Evolutionary conservation across 1,139 yeast species (phyloP), one percentile per base, ranked within the genome.

Genomic region (Scheffersomyces insectosa): DNA sequence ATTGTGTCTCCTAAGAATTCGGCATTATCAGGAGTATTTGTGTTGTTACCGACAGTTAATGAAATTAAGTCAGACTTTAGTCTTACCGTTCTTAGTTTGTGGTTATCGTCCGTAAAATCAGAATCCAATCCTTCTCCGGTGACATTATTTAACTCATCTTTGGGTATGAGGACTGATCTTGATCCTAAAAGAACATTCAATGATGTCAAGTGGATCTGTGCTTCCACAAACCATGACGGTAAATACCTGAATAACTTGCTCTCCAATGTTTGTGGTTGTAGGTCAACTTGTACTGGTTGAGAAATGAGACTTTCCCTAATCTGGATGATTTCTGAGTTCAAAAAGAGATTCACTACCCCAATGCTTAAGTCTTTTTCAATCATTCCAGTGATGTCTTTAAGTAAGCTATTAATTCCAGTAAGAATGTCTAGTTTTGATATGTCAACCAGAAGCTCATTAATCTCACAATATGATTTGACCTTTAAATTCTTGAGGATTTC

Each of bases 161-260:
- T 50, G 11, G 72, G 81, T 48, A 83, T 72, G 41, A 84, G 68
- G 0, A 83, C 75, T 0, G 89, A 83, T 40, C 88, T 69, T 0
- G 88, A 75, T 0, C 88, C 89, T 7, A 83, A 44, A 8, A 63
- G 54, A 0, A 82, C 38, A 3, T 58, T 56, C 3, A 75, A 54
- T 3, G 64, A 56, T 2, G 59, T 49, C 1, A 78, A 41, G 4
- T 55, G 58, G 3, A 80, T 23, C 27, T 65, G 63, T 8, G 70
- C 43, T 7, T 63, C 68, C 15, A 72, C 62, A 16, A 82, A 57
- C 79, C 83, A 79, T 1, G 52, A 43, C 0, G 87, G 87, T 16
- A 81, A 55, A 23, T 65, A 54, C 8, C 51, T 52, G 50, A 78
- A 79, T 1, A 77, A 14, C 15, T 54, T 49, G 1, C 62, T 59